These are phyloP conservation scores for Alternaria sp. DNA, from an alignment of 2,329 filamentous ascomycete species.

Conservation along the genomic window DNA sequence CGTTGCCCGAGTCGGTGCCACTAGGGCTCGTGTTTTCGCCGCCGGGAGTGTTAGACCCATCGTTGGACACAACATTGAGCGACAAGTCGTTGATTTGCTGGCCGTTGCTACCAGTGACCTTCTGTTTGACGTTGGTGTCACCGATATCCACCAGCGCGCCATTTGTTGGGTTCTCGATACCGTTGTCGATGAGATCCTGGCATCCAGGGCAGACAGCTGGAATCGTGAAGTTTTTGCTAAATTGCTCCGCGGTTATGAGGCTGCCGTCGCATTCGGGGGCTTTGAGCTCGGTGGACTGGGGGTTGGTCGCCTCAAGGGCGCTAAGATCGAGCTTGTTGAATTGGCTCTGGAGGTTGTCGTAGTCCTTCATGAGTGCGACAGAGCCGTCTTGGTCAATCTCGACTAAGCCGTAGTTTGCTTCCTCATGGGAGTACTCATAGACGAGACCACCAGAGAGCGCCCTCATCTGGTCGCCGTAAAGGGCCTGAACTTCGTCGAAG, in stretches of 20 bases:
- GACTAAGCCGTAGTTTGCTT: conserved; percentile 63
- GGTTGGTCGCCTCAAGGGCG: conserved; percentile 68
- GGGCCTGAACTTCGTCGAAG: conserved; percentile 76
- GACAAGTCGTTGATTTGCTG: conserved; percentile 67
- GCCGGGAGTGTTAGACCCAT: conserved; percentile 63
- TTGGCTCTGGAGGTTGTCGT: conserved; percentile 74
- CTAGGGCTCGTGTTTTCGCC: conserved; percentile 45
- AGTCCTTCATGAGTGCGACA: conserved; percentile 54
- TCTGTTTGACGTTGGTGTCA: conserved; percentile 61
- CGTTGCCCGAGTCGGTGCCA: not conserved
- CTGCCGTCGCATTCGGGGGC: conserved; percentile 69
- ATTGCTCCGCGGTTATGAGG: conserved; percentile 70
- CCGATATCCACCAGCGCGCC: conserved; percentile 65
- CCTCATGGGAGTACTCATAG: conserved; percentile 80
- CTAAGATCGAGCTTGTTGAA: conserved; percentile 77
- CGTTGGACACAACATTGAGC: conserved; percentile 61
- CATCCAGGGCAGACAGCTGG: conserved; percentile 72
- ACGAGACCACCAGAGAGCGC: conserved; percentile 78
- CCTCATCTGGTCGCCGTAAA: conserved; percentile 76
- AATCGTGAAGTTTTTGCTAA: conserved; percentile 81
- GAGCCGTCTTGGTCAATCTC: conserved; percentile 53
- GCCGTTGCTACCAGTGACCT: conserved; percentile 64
- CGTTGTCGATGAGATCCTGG: conserved; percentile 77
- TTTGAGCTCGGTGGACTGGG: conserved; percentile 60
- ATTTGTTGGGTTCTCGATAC: conserved; percentile 68